Percentiles rank a stretch among this genome's conserved stretches.
phyloP scores from a whole-genome alignment of 148 eudicot species.

The Chenopodium suecicum region DNA sequence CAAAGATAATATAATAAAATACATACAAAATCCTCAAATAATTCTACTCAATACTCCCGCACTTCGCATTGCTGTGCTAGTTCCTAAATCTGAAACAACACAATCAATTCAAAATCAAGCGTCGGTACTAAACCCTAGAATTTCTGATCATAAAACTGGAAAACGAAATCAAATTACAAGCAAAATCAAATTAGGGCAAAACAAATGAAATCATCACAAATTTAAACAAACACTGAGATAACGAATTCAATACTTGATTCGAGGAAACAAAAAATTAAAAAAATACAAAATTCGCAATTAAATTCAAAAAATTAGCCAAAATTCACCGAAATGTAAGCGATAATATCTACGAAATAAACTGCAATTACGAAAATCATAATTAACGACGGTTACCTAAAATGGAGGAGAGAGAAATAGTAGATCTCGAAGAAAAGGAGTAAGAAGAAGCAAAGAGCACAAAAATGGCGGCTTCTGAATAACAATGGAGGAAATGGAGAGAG shows the following conservation, averaged over 20 bases:
- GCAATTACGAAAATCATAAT: neutral
- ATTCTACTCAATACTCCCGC: constrained; percentile 6
- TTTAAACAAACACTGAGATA: neutral
- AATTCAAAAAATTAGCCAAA: neutral
- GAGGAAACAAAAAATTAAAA: neutral
- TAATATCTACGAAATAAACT: neutral
- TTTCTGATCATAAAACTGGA: neutral
- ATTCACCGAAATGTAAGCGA: neutral
- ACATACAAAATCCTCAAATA: constrained; percentile 12
- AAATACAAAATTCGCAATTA: neutral
- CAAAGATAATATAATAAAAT: neutral
- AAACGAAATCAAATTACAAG: neutral
- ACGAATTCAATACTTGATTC: neutral
- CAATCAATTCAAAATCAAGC: neutral
- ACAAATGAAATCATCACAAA: neutral
- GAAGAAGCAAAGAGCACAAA: constrained; percentile 14
- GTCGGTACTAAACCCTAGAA: neutral
- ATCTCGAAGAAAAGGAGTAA: constrained; percentile 16
- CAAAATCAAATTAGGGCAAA: neutral
- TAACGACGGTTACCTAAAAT: constrained; percentile 5
- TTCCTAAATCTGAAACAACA: neutral
- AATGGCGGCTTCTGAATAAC: constrained; percentile 29
- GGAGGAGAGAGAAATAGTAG: constrained; percentile 11
- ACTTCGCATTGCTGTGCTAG: neutral
- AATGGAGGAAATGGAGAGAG: constrained; percentile 6